These are phyloP conservation scores for Kitagawia praeruptora DNA, from an alignment of 129 eudicot genomes.

Conservation along the genomic window DNA sequence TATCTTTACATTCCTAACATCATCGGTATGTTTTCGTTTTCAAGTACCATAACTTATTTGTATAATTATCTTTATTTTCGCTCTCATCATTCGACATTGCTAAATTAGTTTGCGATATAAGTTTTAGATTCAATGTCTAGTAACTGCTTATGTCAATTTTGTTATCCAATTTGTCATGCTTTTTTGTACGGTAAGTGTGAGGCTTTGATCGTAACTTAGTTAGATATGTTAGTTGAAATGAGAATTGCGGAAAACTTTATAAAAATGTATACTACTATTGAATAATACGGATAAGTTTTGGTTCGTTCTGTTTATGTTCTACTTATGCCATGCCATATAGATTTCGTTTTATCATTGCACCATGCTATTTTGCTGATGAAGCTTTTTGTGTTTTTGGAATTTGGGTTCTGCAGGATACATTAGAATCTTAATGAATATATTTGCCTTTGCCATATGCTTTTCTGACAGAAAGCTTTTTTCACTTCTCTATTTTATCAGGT, in stretches of 20 bases:
- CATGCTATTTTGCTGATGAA: conserved; percentile 5
- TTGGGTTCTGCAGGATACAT: conserved; percentile 59
- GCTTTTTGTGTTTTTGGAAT: neutral
- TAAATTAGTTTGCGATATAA: neutral
- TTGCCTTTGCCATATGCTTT: conserved; percentile 83
- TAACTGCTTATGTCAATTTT: neutral
- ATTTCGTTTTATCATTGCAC: neutral
- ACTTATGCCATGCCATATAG: too few relatives aligned
- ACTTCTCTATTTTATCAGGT: conserved; percentile 81
- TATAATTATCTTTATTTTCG: neutral
- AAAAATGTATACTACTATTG: too few relatives aligned
- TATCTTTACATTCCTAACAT: conserved; percentile 89
- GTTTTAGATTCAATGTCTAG: neutral
- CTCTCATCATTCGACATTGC: neutral
- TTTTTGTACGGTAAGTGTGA: neutral
- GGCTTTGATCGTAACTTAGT: neutral
- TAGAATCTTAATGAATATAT: conserved; percentile 69
- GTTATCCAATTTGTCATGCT: neutral
- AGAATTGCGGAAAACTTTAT: neutral
- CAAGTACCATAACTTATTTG: neutral
- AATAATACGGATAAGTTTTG: neutral
- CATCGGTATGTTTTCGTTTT: conserved; percentile 48
- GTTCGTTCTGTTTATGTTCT: too few relatives aligned
- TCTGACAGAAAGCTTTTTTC: conserved; percentile 70
- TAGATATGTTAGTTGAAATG: neutral